Evolutionary conservation across 2,329 filamentous ascomycete genomes (phyloP).

Genomic region (Xylaria multiplex): DNA sequence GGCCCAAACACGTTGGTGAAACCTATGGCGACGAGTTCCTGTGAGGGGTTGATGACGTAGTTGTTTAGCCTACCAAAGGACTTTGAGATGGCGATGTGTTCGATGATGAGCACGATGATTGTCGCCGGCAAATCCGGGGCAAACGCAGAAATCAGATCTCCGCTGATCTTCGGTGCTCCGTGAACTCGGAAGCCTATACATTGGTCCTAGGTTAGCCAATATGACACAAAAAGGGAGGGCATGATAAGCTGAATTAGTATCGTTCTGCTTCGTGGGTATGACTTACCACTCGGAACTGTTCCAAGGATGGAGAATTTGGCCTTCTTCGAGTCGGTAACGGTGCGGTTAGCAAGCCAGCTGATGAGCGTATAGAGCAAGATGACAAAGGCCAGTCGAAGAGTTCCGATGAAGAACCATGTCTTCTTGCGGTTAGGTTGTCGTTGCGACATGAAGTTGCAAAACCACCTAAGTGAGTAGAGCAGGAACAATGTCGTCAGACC

Average conservation of each 20-base stretch:
- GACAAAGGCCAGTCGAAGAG: slow-evolving; percentile 81
- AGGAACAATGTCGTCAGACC: slow-evolving; percentile 74
- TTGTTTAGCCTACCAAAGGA: slow-evolving; percentile 83
- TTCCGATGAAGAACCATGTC: slow-evolving; percentile 80
- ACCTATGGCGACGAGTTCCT: slow-evolving; percentile 82
- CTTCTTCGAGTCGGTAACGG: slow-evolving; percentile 60
- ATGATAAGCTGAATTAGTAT: background rate
- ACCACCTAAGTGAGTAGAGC: slow-evolving; percentile 73
- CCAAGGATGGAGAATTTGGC: slow-evolving; percentile 73
- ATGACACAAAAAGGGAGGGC: background rate
- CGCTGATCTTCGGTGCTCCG: slow-evolving; percentile 70
- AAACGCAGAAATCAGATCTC: slow-evolving; percentile 69
- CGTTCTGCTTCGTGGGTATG: background rate
- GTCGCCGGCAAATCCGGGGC: slow-evolving; percentile 75
- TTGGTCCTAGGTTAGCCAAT: background rate
- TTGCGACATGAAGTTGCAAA: slow-evolving; percentile 72
- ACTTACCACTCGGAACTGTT: slow-evolving; percentile 72
- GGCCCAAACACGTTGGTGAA: slow-evolving; percentile 79
- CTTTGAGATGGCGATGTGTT: slow-evolving; percentile 86
- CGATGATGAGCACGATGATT: slow-evolving; percentile 80
- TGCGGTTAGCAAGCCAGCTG: slow-evolving; percentile 75
- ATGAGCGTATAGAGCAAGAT: slow-evolving; percentile 83
- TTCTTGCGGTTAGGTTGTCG: slow-evolving; percentile 73
- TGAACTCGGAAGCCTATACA: slow-evolving; percentile 73
- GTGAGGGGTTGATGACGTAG: slow-evolving; percentile 81